These are phyloP conservation scores for Cunninghamia lanceolata DNA, from an alignment of 75 land plant species.

Conservation along the genomic window DNA sequence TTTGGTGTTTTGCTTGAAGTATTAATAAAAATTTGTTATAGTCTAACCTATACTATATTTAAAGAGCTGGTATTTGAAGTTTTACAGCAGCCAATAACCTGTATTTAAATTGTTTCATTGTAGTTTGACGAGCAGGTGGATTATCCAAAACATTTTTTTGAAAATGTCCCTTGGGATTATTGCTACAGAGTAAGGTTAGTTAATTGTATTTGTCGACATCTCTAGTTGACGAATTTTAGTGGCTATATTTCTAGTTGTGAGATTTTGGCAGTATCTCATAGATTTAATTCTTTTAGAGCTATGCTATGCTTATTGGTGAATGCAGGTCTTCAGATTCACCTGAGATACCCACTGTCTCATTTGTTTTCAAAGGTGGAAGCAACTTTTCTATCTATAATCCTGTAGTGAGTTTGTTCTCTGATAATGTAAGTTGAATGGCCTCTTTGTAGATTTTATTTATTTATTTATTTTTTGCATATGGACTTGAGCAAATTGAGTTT, in stretches of 20 bases:
- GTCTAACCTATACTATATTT: not conserved
- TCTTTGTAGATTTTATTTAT: not conserved
- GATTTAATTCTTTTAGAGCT: not conserved
- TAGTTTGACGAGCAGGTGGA: conserved; percentile 67
- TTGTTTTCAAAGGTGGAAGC: conserved; percentile 46
- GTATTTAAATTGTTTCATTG: not conserved
- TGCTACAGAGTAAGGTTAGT: conserved; percentile 65
- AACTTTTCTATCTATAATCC: conserved; percentile 67
- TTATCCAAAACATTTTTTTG: conserved; percentile 27
- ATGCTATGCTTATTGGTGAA: not conserved
- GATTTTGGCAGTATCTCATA: not conserved
- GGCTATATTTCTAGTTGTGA: not conserved
- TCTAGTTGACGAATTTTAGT: not conserved
- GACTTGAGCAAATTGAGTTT: not conserved
- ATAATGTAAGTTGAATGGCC: conserved; percentile 31
- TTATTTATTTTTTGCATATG: not conserved
- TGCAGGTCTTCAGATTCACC: conserved; percentile 38
- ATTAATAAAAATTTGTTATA: not conserved
- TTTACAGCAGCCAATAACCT: not conserved
- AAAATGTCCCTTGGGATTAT: conserved; percentile 47
- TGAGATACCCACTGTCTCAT: conserved; percentile 36
- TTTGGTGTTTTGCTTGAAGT: not conserved
- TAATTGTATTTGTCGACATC: not conserved
- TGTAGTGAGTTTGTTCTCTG: conserved; percentile 20
- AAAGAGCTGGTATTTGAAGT: not conserved